These are phyloP conservation scores for Pestalotiopsis sp. DNA, from an alignment of 2,329 filamentous ascomycete species.

Conservation along the genomic window DNA sequence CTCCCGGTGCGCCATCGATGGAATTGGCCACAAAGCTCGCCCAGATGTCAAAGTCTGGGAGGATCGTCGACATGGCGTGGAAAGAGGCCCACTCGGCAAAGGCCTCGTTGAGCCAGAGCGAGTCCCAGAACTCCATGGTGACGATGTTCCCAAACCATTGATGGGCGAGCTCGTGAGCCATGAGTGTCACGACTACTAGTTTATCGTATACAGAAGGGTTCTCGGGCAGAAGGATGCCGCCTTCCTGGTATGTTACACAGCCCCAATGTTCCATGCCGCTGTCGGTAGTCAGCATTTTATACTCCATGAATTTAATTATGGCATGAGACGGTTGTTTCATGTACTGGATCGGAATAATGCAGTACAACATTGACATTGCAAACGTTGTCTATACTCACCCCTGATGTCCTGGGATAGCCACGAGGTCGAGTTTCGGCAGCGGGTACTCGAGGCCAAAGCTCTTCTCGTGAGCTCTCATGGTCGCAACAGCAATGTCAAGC, in stretches of 20 bases:
- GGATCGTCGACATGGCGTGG: conserved; percentile 14
- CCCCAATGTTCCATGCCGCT: conserved; percentile 80
- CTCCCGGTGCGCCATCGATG: not conserved
- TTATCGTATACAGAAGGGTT: not conserved
- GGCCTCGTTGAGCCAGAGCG: conserved; percentile 71
- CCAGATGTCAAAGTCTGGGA: conserved; percentile 17
- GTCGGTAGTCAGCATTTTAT: conserved; percentile 34
- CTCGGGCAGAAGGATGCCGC: conserved; percentile 51
- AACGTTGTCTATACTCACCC: conserved; percentile 42
- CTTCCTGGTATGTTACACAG: conserved; percentile 66
- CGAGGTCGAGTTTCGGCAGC: conserved; percentile 75
- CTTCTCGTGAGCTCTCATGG: conserved; percentile 69
- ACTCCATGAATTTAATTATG: not conserved
- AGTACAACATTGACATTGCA: too few relatives aligned
- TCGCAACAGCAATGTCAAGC: conserved; percentile 65
- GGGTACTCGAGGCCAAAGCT: conserved; percentile 68
- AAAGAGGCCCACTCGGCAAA: conserved; percentile 63
- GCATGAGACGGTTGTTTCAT: conserved; percentile 20
- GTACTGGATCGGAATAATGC: too few relatives aligned
- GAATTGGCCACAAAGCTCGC: conserved; percentile 14
- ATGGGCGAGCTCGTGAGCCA: conserved; percentile 73
- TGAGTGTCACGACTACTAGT: conserved; percentile 36
- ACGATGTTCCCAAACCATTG: conserved; percentile 77
- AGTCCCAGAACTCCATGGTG: conserved; percentile 76
- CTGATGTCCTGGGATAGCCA: conserved; percentile 58